phyloP scores from a whole-genome alignment of 148 eudicot species.

The Chenopodium berlandieri region DNA sequence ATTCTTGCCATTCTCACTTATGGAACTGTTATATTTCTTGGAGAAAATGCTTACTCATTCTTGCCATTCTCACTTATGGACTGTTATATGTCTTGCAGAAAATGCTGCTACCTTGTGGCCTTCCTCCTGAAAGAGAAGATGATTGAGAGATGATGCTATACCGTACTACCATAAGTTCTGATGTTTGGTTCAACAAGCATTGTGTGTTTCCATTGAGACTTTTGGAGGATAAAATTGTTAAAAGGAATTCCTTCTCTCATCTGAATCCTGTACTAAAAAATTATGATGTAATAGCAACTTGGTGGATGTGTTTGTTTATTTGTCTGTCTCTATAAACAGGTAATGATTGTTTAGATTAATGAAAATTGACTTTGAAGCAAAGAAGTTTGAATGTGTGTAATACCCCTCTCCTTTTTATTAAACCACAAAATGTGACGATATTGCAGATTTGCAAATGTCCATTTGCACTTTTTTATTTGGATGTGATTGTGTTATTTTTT shows the following conservation, averaged over 20 bases:
- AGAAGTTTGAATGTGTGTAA: too few relatives aligned
- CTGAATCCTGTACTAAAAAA: not conserved
- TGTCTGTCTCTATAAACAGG: not conserved
- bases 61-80: not conserved
- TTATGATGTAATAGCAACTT: not conserved
- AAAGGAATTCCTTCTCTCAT: not conserved
- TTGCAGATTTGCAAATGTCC: too few relatives aligned
- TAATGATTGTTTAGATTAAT: not conserved
- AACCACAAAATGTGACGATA: too few relatives aligned
- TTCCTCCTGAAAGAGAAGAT: conserved; percentile 51
- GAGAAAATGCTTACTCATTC: conserved; percentile 58
- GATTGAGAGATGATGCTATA: conserved; percentile 1
- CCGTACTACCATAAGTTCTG: not conserved
- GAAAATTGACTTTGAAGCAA: too few relatives aligned
- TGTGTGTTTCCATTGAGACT: not conserved
- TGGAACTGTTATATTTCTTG: conserved; percentile 9
- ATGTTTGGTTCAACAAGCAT: not conserved
- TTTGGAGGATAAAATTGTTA: not conserved
- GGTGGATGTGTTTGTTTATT: not conserved
- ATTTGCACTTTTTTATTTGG: too few relatives aligned
- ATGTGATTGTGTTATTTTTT: too few relatives aligned
- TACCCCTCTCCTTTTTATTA: too few relatives aligned
- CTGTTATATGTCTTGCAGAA: conserved; percentile 43
- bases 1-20: not conserved
- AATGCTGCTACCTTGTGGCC: conserved; percentile 83